A percentile compares a stretch with the other conserved stretches of the same genome.
phyloP scores from a whole-genome alignment of 805 yeast genomes.

The Myxozyma nipponensis region DNA sequence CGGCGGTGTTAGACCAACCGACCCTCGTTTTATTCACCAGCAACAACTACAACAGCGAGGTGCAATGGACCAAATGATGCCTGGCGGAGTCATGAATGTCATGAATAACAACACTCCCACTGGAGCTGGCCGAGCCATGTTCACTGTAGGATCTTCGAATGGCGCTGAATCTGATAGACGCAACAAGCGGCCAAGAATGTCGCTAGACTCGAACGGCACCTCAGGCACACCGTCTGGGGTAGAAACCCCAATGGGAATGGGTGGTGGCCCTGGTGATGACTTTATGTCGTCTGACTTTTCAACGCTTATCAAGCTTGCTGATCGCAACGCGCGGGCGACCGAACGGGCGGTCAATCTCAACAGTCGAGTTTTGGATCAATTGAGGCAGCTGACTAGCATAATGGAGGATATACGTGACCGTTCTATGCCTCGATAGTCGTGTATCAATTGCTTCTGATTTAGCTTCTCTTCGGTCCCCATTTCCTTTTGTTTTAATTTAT shows the following conservation, averaged over 20 bases:
- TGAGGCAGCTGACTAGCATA: background rate
- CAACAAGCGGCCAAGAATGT: constrained; percentile 7
- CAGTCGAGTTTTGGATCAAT: constrained; percentile 12
- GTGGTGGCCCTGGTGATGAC: too few relatives aligned
- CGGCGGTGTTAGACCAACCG: constrained; percentile 1
- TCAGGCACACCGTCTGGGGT: background rate
- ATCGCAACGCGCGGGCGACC: constrained; percentile 15
- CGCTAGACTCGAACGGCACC: background rate
- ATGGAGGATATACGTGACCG: background rate
- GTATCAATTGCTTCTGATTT: too few relatives aligned
- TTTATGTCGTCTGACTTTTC: background rate
- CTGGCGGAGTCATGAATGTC: background rate
- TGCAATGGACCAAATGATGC: background rate
- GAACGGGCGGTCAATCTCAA: constrained; percentile 8
- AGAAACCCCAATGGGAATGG: background rate
- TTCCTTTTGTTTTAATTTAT: too few relatives aligned
- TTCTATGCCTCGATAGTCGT: too few relatives aligned
- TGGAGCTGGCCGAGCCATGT: constrained; percentile 4
- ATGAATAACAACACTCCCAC: background rate
- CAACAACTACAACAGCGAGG: constrained; percentile 9
- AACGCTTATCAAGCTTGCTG: constrained; percentile 11
- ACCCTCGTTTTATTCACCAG: constrained; percentile 2
- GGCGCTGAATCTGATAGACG: background rate
- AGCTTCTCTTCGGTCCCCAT: too few relatives aligned
- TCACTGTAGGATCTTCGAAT: background rate